These are phyloP conservation scores for Trichosporon sp. DNA, from an alignment of 1,284 basidiomycete genomes.

Conservation along the genomic window DNA sequence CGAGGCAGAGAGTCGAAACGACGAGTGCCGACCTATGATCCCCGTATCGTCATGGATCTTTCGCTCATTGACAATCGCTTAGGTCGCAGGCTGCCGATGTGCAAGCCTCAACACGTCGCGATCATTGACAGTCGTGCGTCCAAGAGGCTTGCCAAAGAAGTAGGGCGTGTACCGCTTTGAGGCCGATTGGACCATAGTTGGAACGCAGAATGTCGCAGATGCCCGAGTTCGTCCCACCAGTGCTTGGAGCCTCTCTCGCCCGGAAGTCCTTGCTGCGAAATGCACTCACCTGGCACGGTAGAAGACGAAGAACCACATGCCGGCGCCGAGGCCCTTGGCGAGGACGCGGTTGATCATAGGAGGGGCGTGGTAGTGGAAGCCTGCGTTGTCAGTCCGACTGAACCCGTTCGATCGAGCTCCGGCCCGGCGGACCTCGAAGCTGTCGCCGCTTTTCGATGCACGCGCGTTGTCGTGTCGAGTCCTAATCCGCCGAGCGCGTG, in stretches of 20 bases:
- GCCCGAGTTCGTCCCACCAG: neutral
- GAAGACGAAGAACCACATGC: conserved; percentile 98
- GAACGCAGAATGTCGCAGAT: neutral
- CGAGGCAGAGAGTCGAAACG: too few relatives aligned
- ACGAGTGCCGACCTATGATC: too few relatives aligned
- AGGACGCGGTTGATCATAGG: conserved; percentile 70
- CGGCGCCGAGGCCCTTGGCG: conserved; percentile 77
- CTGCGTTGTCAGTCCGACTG: conserved; percentile 48
- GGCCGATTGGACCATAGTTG: neutral
- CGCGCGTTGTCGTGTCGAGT: neutral
- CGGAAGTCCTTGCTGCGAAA: neutral
- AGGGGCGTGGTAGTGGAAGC: conserved; percentile 79
- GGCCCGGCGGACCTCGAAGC: neutral
- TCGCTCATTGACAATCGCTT: too few relatives aligned
- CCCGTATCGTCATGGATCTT: too few relatives aligned
- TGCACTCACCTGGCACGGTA: conserved; percentile 76
- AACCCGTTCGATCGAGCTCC: neutral
- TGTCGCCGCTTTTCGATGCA: neutral
- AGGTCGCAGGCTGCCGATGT: too few relatives aligned
- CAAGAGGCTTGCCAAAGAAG: too few relatives aligned
- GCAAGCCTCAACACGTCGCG: too few relatives aligned
- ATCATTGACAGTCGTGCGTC: too few relatives aligned
- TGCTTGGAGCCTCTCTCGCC: neutral
- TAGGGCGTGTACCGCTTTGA: too few relatives aligned
- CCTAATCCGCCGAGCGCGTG: neutral